These are phyloP conservation scores for Primulina tabacum DNA, from an alignment of 257 asterid species.

Conservation along the genomic window DNA sequence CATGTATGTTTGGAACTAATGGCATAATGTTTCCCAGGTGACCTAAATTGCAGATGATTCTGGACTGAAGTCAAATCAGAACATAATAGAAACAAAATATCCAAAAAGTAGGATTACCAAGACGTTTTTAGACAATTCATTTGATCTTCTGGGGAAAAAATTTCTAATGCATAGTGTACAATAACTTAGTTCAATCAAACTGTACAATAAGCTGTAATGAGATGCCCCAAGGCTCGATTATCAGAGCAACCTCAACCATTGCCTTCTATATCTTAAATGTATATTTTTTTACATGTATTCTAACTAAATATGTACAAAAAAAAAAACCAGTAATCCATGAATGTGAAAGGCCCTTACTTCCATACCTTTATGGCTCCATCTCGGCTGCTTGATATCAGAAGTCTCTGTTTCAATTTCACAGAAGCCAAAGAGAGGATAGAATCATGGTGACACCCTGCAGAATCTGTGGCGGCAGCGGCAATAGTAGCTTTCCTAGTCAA, in stretches of 20 bases:
- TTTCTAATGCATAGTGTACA: neutral
- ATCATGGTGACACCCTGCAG: slow-evolving; percentile 97
- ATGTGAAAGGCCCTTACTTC: slow-evolving; percentile 54
- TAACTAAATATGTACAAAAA: slow-evolving; percentile 41
- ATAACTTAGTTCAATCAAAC: neutral
- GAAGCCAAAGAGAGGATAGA: slow-evolving; percentile 84
- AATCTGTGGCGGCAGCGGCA: slow-evolving; percentile 86
- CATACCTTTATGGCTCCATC: slow-evolving; percentile 98
- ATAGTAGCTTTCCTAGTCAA: slow-evolving; percentile 68
- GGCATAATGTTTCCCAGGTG: too few relatives aligned
- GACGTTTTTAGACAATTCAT: too few relatives aligned
- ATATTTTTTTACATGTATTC: slow-evolving; percentile 30
- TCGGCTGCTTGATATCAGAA: slow-evolving; percentile 90
- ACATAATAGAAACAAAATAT: neutral
- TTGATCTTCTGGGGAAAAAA: neutral
- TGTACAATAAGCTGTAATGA: slow-evolving; percentile 23
- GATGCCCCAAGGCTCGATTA: slow-evolving; percentile 2
- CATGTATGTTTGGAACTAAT: too few relatives aligned
- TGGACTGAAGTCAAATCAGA: neutral
- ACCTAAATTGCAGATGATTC: too few relatives aligned
- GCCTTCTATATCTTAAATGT: slow-evolving; percentile 30
- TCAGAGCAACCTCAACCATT: slow-evolving; percentile 16
- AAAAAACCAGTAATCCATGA: slow-evolving; percentile 8
- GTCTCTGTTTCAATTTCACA: slow-evolving; percentile 91
- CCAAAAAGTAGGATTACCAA: neutral